Evolutionary conservation across 73 alveolate species (phyloP), one percentile per base, ranked within the genome.

Genomic region (Halteria grandinella): DNA sequence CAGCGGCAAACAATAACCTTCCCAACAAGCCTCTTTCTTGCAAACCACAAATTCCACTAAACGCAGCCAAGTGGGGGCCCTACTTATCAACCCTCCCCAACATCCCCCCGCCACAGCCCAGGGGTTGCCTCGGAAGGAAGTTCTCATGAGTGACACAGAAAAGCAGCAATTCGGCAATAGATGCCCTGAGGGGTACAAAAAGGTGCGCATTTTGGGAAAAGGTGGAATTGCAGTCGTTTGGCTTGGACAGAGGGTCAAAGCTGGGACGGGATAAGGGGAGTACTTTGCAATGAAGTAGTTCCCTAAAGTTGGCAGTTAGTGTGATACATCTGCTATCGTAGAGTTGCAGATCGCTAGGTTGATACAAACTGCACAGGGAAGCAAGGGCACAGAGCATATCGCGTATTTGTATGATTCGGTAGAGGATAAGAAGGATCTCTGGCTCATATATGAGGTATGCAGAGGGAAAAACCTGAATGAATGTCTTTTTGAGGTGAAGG

Each of bases 151-250:
- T 28, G 90, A 87, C 50, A 51, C 34, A 25, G 96, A 89, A 50
- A 88, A 74, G 27, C 37, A 50, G 52, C 43, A 18, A 31, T 89
- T 85, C 59, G 96, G 96, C 0, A 82, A 69, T 33, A 66, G 96
- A 64, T 73, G 76, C 28, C 90, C 93, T 24, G 17, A 69, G n/a
- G 97, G 97, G 7, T 89, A 54, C 79, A 51, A 77, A 31, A 85
- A 86, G 58, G 53, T 86, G 28, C 49, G 52, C 15, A 10, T 85
- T 12, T 75, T 89, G 2, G 97, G 97, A 41, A 89, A 77, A 57
- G 97, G 97, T 23, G 97, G 97, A 15, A 87, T 92, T 23, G 97
- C 97, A 1, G 71, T 85, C 14, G 97, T 89, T 11, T 89, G 97
- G 94, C 83, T 89, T 8, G 93, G 88, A 11, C 69, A 57, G 36